Base-by-base conservation (phyloP, 495 filamentous ascomycete genomes). In the Sporormia fimetaria region DNA sequence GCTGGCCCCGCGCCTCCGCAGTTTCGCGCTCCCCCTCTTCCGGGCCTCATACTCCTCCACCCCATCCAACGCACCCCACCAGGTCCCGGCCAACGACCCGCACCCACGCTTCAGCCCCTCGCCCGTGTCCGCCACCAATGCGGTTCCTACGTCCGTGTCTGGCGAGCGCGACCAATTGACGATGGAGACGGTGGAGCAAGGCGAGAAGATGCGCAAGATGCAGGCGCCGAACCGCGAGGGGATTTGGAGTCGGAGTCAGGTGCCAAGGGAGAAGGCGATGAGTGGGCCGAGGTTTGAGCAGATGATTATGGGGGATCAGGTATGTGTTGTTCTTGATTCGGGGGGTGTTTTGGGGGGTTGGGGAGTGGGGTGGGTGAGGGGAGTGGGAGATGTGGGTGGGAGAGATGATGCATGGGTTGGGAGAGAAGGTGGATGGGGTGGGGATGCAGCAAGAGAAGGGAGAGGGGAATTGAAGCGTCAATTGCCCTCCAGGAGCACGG, bases 281-380 rank as follows among this genome's bases (percentile, higher is more conserved):
- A 69, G 72, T 11, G 90, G 90, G 23, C 90, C 90, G 47, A 70
- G 90, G 47, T 98, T 98, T 55, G 90, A 98, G 70, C 88, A 95
- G 73, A 95, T 83, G 11, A 81, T 87, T 49, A 82, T 94, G 68
- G 75, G 80, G 55, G 66, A 75, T 54, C 90, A 94, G 78, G 87
- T 94, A 64, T 37, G 80, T 47, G 1, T 17, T 7, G 6, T 43
- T 4, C 30, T 38, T 27, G 22, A 14, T n/a, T n/a, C n/a, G 20
- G 10, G 35, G 11, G 28, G 8, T 16, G 18, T 17, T 22, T 20
- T 31, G 18, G 20, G 17, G 36, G 20, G 9, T 4, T 27, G 6
- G 26, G n/a, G 3, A 30, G 23, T 28, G 37, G 37, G 21, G 15
- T 15, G 24, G 32, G n/a, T n/a, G n/a, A n/a, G n/a, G n/a, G n/a